Evolutionary conservation across 257 asterid species (phyloP).

Genomic region (Striga asiatica): DNA sequence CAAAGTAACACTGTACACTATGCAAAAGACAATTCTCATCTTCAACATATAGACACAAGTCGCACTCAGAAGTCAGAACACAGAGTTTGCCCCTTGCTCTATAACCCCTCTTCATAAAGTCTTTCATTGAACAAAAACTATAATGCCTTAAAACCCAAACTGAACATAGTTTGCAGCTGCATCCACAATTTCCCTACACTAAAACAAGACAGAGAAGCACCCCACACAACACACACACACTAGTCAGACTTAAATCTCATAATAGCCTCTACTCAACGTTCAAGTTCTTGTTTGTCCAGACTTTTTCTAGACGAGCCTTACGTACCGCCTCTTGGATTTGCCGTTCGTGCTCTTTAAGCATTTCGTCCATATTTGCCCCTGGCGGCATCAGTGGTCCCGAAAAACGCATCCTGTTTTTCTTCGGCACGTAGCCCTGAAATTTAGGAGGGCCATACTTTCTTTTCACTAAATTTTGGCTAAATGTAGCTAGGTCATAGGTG

Average conservation of each 20-base stretch:
- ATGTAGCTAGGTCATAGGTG: too few species aligned
- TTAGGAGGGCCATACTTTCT: neutral
- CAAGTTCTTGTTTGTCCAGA: constrained; percentile 14
- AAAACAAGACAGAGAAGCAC: neutral
- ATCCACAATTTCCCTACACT: neutral
- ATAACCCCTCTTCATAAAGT: too few species aligned
- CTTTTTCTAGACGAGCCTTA: constrained; percentile 41
- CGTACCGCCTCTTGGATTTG: constrained; percentile 66
- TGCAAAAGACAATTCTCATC: neutral
- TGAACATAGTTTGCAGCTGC: too few species aligned
- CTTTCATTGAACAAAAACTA: too few species aligned
- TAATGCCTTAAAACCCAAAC: too few species aligned
- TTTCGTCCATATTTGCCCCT: constrained; percentile 62
- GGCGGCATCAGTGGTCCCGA: constrained; percentile 67
- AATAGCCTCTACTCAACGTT: neutral
- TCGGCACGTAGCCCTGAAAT: constrained; percentile 34
- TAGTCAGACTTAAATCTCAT: neutral
- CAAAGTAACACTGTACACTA: neutral
- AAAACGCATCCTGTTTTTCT: constrained; percentile 41
- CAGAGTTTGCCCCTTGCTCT: neutral
- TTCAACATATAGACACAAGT: neutral
- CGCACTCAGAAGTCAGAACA: neutral
- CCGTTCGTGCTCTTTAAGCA: constrained; percentile 64
- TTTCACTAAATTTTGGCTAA: too few species aligned
- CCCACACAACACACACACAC: neutral